Evolutionary conservation across 148 eudicot genomes (phyloP), one percentile per base, ranked within the genome.

Genomic region (Heliamphora exappendiculata): DNA sequence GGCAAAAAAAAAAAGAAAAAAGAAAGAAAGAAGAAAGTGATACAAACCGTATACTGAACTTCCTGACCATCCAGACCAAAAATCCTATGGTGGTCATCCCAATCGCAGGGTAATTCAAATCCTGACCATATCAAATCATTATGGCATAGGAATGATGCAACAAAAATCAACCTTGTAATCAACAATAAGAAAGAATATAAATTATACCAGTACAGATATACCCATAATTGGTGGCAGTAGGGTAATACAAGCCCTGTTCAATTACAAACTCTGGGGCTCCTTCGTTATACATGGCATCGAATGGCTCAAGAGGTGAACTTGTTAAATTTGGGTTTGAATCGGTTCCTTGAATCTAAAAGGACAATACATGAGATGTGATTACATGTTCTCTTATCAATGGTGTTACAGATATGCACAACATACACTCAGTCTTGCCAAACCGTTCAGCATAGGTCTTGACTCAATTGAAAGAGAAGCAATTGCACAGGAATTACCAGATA

Each of bases 141-240:
- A 63, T 34, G 10, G 2, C 20, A 63, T n/a, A n/a, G n/a, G n/a
- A n/a, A n/a, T n/a, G n/a, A n/a, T n/a, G n/a, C n/a, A n/a, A n/a
- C n/a, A n/a, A n/a, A n/a, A n/a, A n/a, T n/a, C n/a, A n/a, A n/a
- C n/a, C n/a, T n/a, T n/a, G n/a, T n/a, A n/a, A n/a, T n/a, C n/a
- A n/a, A n/a, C n/a, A n/a, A n/a, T n/a, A n/a, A n/a, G n/a, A n/a
- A n/a, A n/a, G n/a, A n/a, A n/a, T n/a, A n/a, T n/a, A n/a, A n/a
- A n/a, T n/a, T n/a, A n/a, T 63, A 93, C 99, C 99, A 84, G 98
- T 85, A 89, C 88, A 88, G 74, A 93, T 77, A 75, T 93, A 95
- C 42, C 94, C 94, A 82, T 91, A 95, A 74, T 84, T 81, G 81
- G 91, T 72, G 82, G 90, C 89, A 86, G 85, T 66, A 86, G 97